phyloP scores from a whole-genome alignment of 2,329 filamentous ascomycete species.

The Claviceps cyperi region DNA sequence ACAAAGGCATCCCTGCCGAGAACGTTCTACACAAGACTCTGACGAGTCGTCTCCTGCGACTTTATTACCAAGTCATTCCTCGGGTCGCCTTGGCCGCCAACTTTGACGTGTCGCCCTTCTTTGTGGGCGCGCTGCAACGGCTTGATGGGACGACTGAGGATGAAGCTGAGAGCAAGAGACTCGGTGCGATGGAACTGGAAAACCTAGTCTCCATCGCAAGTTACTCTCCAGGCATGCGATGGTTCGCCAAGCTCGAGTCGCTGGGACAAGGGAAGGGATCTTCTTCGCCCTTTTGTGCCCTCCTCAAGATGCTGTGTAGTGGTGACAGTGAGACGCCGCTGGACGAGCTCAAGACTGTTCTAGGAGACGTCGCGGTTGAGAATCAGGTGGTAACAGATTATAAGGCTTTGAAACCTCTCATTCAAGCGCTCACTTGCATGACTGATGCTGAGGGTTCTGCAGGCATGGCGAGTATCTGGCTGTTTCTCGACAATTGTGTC shows the following conservation, averaged over 20 bases:
- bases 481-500: constrained; percentile 72
- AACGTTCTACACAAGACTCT: constrained; percentile 66
- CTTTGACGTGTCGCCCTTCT: constrained; percentile 70
- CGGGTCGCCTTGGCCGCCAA: constrained; percentile 67
- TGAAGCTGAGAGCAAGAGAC: constrained; percentile 32
- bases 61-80: constrained; percentile 78
- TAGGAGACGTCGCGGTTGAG: constrained; percentile 48
- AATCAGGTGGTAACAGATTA: constrained; percentile 47
- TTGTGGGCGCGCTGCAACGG: constrained; percentile 53
- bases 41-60: constrained; percentile 58
- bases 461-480: constrained; percentile 36
- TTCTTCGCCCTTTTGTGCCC: constrained; percentile 53
- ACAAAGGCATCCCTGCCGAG: constrained; percentile 52
- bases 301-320: constrained; percentile 36
- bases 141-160: constrained; percentile 40
- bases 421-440: constrained; percentile 18
- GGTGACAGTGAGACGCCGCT: constrained; percentile 16
- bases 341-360: constrained; percentile 36
- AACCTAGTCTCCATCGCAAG: constrained; percentile 69
- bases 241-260: constrained; percentile 65
- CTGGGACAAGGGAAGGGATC: constrained; percentile 26
- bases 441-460: constrained; percentile 8
- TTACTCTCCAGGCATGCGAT: constrained; percentile 71
- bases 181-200: constrained; percentile 61
- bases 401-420: constrained; percentile 33